Base-by-base conservation (phyloP, 192 early-diverging fungal genomes). In the Haplosporangium gracile region DNA sequence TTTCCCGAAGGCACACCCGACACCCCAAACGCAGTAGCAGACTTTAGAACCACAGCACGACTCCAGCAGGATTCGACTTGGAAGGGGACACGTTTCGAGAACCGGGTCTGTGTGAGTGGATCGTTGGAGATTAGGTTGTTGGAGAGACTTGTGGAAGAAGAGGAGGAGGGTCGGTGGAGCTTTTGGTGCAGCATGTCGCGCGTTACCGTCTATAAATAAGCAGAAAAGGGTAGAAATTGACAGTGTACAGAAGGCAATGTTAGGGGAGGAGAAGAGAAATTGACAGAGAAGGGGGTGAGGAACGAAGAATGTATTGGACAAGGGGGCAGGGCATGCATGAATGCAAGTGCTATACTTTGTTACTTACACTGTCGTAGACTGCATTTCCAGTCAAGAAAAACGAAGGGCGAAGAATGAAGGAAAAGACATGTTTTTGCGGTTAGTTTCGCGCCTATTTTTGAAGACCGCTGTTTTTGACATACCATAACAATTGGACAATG, bases 31-130 rank as follows among this genome's bases (percentile, higher is more conserved):
- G 60, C 60, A 65, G 60, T 1, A 9, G 60, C 26, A 34, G 60
- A 13, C 0, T 68, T 68, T 3, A 83, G 13, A 63, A 77, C 60
- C 18, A 77, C 70, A 0, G 60, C 75, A 15, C 76, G 38, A 38
- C 82, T 83, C 82, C 82, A 83, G 22, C 82, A 83, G 22, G 82
- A 57, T 45, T 77, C 70, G 65, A 77, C 82, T 57, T 83, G 82
- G 32, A 83, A 83, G 20, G 82, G 82, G 18, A 78, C 29, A 49
- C 82, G 82, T 40, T 78, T 83, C 49, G 49, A 18, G 63, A 83
- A 83, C 4, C 72, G 38, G 2, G 51, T 53, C 11, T 69, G 71
- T 8, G 76, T 74, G 43, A 2, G 77, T 71, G 6, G 38, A 36
- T 83, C 76, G n/a, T 72, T 60, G 32, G 80, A 82, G 32, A 83